Base-by-base conservation (phyloP, 2,329 filamentous ascomycete species). In the Penicillium sp. region DNA sequence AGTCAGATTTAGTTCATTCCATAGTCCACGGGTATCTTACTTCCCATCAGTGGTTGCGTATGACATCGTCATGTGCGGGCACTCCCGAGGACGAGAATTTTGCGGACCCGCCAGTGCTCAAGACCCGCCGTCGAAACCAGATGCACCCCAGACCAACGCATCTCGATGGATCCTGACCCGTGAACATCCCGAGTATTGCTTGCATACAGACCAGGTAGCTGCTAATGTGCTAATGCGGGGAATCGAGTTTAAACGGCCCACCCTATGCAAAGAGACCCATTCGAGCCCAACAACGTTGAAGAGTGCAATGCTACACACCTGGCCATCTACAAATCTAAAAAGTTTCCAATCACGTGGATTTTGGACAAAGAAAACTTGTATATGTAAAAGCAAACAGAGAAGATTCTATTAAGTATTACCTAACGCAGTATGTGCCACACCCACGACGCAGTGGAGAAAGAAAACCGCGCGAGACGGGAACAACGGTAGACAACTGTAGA, bases 371-470 rank as follows among this genome's bases (percentile, higher is more conserved):
- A 6, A 5, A 14, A 14, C 19, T 19, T 33, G 29, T 31, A 33
- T 16, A 16, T 33, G 2, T 16, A 6, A 61, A 63, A 66, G 62
- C 62, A 67, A 65, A 59, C 61, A 58, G 53, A 62, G 60, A 62
- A 62, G 61, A 70, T 68, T 72, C 69, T 71, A 74, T 74, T 74
- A 74, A 66, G 52, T 69, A 73, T 74, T 72, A 73, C 68, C 69
- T 70, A 70, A 65, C 65, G 68, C 67, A 66, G 64, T 63, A 64
- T 64, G 65, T 66, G 63, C 60, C 67, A 62, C 61, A 65, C 63
- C 58, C 59, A 62, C 58, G 60, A 57, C 58, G 59, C 57, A 58
- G 57, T 45, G 37, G 44, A 45, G 43, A 54, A 54, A 56, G 57
- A 46, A 62, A 55, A 47, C 63, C 57, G 48, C 46, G 52, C 44